A percentile compares a stretch with the other conserved stretches of the same genome.
phyloP scores from a whole-genome alignment of 2,329 filamentous ascomycete species.

The Aspergillus bombycis region DNA sequence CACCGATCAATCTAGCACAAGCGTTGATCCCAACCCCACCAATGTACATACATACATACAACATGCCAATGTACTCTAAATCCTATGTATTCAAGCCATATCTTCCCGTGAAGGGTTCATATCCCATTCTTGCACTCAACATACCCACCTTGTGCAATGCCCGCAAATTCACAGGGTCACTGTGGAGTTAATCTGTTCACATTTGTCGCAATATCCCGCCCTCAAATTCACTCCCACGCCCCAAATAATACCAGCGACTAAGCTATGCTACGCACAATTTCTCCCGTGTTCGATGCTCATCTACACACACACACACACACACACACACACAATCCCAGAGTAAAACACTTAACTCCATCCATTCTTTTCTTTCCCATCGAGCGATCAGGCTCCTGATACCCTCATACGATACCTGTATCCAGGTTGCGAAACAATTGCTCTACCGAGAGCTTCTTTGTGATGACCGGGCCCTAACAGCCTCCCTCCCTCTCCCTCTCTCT shows the following conservation, averaged over 20 bases:
- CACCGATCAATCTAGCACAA: neutral
- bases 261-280: neutral
- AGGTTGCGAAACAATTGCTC: neutral
- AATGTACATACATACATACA: slow-evolving; percentile 7
- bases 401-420: neutral
- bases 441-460: neutral
- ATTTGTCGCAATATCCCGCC: neutral
- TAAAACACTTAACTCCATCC: neutral
- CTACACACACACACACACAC: too few relatives aligned
- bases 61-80: slow-evolving; percentile 1
- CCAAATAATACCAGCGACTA: neutral
- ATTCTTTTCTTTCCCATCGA: neutral
- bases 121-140: neutral
- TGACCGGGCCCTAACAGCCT: neutral
- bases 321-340: neutral
- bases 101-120: neutral
- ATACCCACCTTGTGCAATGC: neutral
- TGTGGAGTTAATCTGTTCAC: neutral
- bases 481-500: neutral
- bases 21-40: neutral
- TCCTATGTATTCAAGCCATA: neutral
- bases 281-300: too few relatives aligned
- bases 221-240: neutral
- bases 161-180: neutral
- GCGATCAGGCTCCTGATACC: neutral